Conservation (phyloP, 257 asterid species). For the Solanum habrochaites region DNA sequence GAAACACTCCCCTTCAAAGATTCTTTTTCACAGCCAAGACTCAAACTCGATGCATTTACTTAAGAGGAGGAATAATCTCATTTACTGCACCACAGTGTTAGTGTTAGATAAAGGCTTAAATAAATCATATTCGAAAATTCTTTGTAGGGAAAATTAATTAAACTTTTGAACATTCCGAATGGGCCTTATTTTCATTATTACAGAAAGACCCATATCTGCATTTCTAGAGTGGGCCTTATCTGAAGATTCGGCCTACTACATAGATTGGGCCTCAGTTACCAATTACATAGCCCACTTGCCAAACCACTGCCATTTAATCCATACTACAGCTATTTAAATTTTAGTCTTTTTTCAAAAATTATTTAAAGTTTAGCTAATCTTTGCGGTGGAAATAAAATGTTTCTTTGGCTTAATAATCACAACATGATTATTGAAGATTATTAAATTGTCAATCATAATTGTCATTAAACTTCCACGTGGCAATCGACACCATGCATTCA, state of each 20-base stretch:
- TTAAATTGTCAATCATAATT: neutral
- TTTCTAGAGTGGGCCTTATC: neutral
- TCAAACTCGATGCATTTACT: too few species aligned
- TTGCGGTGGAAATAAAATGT: neutral
- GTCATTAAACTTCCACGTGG: neutral
- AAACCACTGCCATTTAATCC: neutral
- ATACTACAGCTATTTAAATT: neutral
- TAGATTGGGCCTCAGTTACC: neutral
- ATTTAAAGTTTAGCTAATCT: too few species aligned
- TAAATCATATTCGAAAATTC: too few species aligned
- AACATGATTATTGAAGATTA: neutral
- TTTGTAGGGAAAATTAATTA: neutral
- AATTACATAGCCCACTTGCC: neutral
- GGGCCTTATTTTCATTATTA: neutral
- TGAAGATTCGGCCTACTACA: neutral
- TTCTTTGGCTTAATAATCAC: neutral
- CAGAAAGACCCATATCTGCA: neutral
- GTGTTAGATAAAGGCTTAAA: too few species aligned
- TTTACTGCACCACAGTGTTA: too few species aligned
- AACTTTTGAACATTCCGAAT: neutral
- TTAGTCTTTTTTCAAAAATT: neutral
- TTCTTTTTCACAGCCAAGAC: too few species aligned
- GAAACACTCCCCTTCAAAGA: too few species aligned
- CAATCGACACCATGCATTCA: neutral
- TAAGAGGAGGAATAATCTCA: too few species aligned